phyloP scores from a whole-genome alignment of 2,329 filamentous ascomycete species.

The Monilinia laxa region DNA sequence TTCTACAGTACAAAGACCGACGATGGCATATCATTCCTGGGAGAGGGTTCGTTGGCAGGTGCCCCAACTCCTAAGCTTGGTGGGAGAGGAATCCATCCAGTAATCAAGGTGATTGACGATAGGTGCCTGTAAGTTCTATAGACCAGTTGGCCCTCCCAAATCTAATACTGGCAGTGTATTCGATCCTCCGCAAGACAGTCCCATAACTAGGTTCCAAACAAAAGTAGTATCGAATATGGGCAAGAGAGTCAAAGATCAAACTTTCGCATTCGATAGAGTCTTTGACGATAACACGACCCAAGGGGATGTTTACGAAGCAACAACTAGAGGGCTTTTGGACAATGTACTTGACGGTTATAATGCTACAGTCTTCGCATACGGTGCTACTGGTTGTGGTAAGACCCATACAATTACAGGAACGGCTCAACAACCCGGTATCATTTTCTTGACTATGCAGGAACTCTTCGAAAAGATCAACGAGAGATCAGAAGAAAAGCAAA shows the following conservation, averaged over 20 bases:
- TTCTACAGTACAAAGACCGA: slow-evolving; percentile 55
- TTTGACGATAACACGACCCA: slow-evolving; percentile 96
- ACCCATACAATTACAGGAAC: slow-evolving; percentile 97
- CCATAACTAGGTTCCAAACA: slow-evolving; percentile 81
- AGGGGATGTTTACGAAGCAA: slow-evolving; percentile 91
- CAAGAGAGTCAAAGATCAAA: slow-evolving; percentile 95
- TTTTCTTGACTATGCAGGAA: slow-evolving; percentile 99
- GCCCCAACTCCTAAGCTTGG: slow-evolving; percentile 80
- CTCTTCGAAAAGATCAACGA: slow-evolving; percentile 96
- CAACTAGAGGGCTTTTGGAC: slow-evolving; percentile 84
- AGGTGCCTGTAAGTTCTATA: slow-evolving; percentile 70
- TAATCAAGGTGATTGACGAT: slow-evolving; percentile 96
- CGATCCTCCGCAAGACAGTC: slow-evolving; percentile 92
- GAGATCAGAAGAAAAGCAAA: slow-evolving; percentile 78
- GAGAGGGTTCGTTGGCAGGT: slow-evolving; percentile 90
- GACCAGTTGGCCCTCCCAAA: background rate
- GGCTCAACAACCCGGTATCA: slow-evolving; percentile 89
- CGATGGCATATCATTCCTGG: slow-evolving; percentile 88
- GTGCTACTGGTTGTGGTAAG: slow-evolving; percentile 96
- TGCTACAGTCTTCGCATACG: slow-evolving; percentile 97
- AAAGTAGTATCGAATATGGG: slow-evolving; percentile 75
- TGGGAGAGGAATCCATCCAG: slow-evolving; percentile 81
- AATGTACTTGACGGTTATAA: slow-evolving; percentile 97
- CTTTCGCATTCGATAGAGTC: slow-evolving; percentile 93
- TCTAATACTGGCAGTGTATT: slow-evolving; percentile 66